A percentile compares a stretch with the other conserved stretches of the same genome.
Evolutionary conservation across 1,139 yeast genomes (phyloP).

Genomic region (Diutina sp.): DNA sequence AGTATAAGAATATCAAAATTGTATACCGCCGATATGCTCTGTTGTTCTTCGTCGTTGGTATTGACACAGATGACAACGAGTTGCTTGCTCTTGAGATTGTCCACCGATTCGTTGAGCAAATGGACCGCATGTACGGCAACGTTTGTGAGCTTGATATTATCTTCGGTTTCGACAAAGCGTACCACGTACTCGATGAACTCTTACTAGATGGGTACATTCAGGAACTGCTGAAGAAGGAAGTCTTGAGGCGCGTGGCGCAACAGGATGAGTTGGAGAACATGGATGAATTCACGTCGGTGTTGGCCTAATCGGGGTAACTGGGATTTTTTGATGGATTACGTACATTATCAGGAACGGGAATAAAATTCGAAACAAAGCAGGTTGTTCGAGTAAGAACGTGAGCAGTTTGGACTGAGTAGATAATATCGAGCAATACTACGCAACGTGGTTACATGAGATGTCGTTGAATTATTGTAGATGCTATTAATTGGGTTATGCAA

Average conservation of each 20-base stretch:
- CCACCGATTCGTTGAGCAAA: constrained; percentile 90
- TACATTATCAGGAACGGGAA: neutral
- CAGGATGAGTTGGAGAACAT: constrained; percentile 67
- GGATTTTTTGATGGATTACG: too few relatives aligned
- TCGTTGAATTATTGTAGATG: neutral
- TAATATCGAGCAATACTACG: too few relatives aligned
- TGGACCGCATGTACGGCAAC: constrained; percentile 95
- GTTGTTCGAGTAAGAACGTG: too few relatives aligned
- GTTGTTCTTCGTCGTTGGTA: constrained; percentile 77
- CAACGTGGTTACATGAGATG: too few relatives aligned
- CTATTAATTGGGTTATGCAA: neutral
- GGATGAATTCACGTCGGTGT: constrained; percentile 35
- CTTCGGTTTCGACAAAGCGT: constrained; percentile 89
- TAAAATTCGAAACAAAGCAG: too few relatives aligned
- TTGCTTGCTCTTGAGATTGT: constrained; percentile 73
- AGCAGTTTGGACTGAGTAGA: too few relatives aligned
- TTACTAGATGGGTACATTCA: constrained; percentile 74
- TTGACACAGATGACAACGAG: constrained; percentile 78
- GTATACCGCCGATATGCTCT: constrained; percentile 91
- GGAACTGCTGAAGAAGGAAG: constrained; percentile 75
- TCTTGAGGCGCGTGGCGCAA: constrained; percentile 60
- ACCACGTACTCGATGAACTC: constrained; percentile 82
- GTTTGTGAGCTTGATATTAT: constrained; percentile 91
- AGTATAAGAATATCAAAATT: constrained; percentile 77
- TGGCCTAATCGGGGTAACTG: constrained; percentile 11